Conservation (phyloP, 768 basidiomycete genomes). For the Leccinellum albellum region DNA sequence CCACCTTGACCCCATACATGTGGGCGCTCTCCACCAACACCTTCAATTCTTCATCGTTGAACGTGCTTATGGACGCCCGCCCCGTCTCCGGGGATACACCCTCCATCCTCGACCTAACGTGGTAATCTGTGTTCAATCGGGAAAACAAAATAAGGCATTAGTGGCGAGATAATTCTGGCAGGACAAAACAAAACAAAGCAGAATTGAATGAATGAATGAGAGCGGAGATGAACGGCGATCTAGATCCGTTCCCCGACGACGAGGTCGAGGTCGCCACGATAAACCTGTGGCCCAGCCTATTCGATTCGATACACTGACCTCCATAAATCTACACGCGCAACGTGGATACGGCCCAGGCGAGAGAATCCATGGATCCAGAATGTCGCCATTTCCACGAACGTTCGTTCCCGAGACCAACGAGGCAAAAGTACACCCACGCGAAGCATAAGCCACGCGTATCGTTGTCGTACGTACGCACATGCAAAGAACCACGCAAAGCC, state of each 20-base stretch:
- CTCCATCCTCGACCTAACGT: conserved; percentile 43
- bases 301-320: conserved; percentile 31
- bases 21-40: conserved; percentile 53
- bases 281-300: not conserved
- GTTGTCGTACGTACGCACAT: not conserved
- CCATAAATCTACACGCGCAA: conserved; percentile 44
- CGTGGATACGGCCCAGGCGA: not conserved
- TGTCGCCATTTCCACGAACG: not conserved
- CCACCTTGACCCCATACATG: conserved; percentile 51
- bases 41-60: conserved; percentile 42
- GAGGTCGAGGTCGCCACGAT: not conserved
- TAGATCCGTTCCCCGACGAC: conserved; percentile 2
- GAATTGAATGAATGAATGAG: not conserved
- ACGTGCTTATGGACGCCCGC: conserved; percentile 38
- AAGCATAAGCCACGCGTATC: conserved; percentile 4
- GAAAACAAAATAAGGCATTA: not conserved
- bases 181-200: not conserved
- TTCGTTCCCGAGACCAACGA: not conserved
- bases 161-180: not conserved
- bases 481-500: not conserved
- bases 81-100: conserved; percentile 38
- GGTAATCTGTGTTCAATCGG: conserved; percentile 44
- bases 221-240: conserved; percentile 11
- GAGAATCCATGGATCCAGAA: not conserved
- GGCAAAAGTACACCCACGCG: conserved; percentile 15